Evolutionary conservation across 2,329 filamentous ascomycete species (phyloP), one percentile per base, ranked within the genome.

Genomic region (Chalaropsis thielavioides): DNA sequence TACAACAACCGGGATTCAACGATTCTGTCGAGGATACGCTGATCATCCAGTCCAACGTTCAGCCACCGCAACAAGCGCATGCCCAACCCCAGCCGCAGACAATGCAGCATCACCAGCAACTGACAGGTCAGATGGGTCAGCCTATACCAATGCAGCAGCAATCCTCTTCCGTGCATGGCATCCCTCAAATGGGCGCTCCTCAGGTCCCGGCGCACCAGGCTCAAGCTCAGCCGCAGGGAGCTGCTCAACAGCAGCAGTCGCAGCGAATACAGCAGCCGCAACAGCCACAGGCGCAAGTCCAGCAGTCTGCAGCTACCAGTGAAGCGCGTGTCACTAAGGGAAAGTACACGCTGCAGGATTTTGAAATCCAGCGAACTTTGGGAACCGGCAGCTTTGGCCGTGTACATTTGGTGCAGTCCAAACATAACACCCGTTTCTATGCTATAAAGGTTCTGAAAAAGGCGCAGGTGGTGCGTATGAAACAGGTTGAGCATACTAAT

Each of bases 401-500:
- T 70, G 94, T 99, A 56, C 94, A 99, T 74, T 80, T 99, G 67
- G 94, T 97, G 63, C 94, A 97, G 77, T 96, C 92, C 69, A 94
- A 92, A 76, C 94, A 99, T 78, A 99, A 99, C 76, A 89, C 95
- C 77, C 87, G 94, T 68, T 99, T 92, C 80, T 99, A 99, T 77
- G 94, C 94, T 58, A 87, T 99, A 76, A 99, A 99, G 79, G 94
- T 99, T 69, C 79, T 99, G 76, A 99, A 99, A 76, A 99, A 99
- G 82, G 87, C 87, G 61, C 94, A 99, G 77, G 92, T 99, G 64
- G 91, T 99, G 75, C 96, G 96, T 80, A 97, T 99, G 94, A 99
- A 99, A 83, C 94, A 99, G 77, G 91, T 99, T 67, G 94, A 99
- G 77, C 94, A 99, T 78, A 99, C 94, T 70, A 99, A 99, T 73